These are phyloP conservation scores for Tetrapisispora fleetii DNA, from an alignment of 805 yeast genomes.

Conservation along the genomic window DNA sequence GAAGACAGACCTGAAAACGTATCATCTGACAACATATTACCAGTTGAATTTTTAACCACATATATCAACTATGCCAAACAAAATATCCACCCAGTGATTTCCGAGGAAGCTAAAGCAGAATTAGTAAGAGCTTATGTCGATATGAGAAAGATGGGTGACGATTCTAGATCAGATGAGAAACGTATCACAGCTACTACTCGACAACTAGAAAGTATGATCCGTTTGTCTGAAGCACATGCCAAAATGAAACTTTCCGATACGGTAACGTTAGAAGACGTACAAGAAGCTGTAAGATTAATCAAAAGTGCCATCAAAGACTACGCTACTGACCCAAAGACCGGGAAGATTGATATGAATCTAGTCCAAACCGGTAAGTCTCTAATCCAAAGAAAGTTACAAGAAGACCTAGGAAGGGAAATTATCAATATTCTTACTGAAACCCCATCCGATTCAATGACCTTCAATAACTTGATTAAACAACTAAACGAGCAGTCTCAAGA, in stretches of 20 bases:
- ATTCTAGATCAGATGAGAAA: slow-evolving; percentile 71
- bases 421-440: slow-evolving; percentile 43
- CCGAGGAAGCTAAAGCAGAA: slow-evolving; percentile 72
- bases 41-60: slow-evolving; percentile 76
- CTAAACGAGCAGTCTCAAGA: slow-evolving; percentile 52
- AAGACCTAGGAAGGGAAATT: slow-evolving; percentile 59
- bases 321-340: slow-evolving; percentile 96
- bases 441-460: slow-evolving; percentile 41
- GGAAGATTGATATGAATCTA: slow-evolving; percentile 93
- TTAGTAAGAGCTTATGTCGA: slow-evolving; percentile 82
- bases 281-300: slow-evolving; percentile 87
- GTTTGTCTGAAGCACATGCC: slow-evolving; percentile 94
- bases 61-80: slow-evolving; percentile 95
- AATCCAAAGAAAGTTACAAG: slow-evolving; percentile 69
- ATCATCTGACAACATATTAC: slow-evolving; percentile 56
- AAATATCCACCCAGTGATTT: slow-evolving; percentile 66
- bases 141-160: slow-evolving; percentile 92
- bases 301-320: slow-evolving; percentile 92
- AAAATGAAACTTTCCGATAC: slow-evolving; percentile 72
- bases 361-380: slow-evolving; percentile 93
- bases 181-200: slow-evolving; percentile 97
- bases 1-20: slow-evolving; percentile 78
- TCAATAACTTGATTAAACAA: slow-evolving; percentile 46
- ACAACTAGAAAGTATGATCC: slow-evolving; percentile 91
- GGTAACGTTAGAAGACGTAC: slow-evolving; percentile 75